Evolutionary conservation across 148 eudicot species (phyloP).

Genomic region (Amaranthus hypochondriacus): DNA sequence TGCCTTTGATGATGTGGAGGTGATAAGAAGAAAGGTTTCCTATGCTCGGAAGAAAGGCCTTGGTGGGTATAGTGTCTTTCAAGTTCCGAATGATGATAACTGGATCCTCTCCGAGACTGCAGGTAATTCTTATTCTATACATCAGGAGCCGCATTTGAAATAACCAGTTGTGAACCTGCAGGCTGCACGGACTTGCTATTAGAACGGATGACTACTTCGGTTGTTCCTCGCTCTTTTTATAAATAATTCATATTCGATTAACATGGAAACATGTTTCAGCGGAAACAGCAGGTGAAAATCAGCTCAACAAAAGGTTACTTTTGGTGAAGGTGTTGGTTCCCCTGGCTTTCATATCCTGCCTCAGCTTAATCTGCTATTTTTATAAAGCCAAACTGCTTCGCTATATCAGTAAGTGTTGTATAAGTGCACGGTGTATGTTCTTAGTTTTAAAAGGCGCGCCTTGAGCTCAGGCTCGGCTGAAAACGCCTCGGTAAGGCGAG

Average conservation of each 20-base stretch:
- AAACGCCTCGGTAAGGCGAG: too few species aligned
- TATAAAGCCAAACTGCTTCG: constrained; percentile 11
- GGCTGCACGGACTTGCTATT: too few species aligned
- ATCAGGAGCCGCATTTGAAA: too few species aligned
- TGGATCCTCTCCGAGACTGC: constrained; percentile 43
- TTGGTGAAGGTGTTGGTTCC: constrained; percentile 23
- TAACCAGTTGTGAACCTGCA: too few species aligned
- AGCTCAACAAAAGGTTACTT: not conserved
- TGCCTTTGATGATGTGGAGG: constrained; percentile 47
- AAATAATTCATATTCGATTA: too few species aligned
- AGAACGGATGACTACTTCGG: too few species aligned
- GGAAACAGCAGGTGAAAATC: constrained; percentile 11
- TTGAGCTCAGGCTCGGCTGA: too few species aligned
- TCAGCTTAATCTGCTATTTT: constrained; percentile 12
- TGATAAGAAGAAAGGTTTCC: constrained; percentile 39
- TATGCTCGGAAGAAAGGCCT: constrained; percentile 44
- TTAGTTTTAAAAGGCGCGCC: too few species aligned
- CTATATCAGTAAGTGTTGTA: constrained; percentile 26
- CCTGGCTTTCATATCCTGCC: constrained; percentile 2
- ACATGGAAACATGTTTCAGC: constrained; percentile 15
- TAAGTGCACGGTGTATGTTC: not conserved
- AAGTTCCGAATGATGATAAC: constrained; percentile 34
- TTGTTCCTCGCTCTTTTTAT: too few species aligned
- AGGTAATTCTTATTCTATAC: constrained; percentile 9
- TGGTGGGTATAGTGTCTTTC: constrained; percentile 37